Evolutionary conservation across 2,329 filamentous ascomycete species (phyloP), one percentile per base, ranked within the genome.

Genomic region (Gnomoniopsis smithogilvyi): DNA sequence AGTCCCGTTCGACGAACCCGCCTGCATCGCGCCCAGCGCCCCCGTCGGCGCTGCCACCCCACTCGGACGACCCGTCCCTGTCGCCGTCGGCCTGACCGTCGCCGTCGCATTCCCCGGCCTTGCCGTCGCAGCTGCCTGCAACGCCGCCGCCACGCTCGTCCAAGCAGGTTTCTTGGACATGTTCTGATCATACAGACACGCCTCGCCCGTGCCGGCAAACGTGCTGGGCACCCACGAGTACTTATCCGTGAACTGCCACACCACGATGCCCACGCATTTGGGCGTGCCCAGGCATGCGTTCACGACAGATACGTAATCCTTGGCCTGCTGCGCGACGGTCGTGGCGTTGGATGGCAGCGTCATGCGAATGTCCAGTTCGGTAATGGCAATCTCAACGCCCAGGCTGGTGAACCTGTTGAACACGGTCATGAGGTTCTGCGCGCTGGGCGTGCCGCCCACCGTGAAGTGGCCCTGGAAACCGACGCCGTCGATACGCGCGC

Each of bases 401-500:
- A 51, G 26, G 26, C 6, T n/a, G 26, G 26, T 51, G 19, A 34
- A 51, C 12, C 49, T 22, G 26, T 26, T 34, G 49, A 51, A 26
- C 4, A 38, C 49, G 17, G 49, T 10, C 26, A 21, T 12, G 11
- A 33, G 34, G 26, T 17, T 34, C 26, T 38, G 26, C 34, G 26
- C n/a, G 49, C 49, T 21, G 34, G 49, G 49, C 26, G 49, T 51
- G 26, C 26, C 26, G 49, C 49, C 49, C 12, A 51, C 49, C 26
- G 34, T 51, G n/a, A 33, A 33, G 49, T 51, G 49, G n/a, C 22
- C 49, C 49, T 51, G 49, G 49, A 51, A 33, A 21, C 49, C 49
- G n/a, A 51, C 49, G n/a, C 49, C 49, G 34, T 34, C 49, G 49
- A 51, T 51, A 7, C 26, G 49, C 26, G 49, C 49, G 34, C 49